These are phyloP conservation scores for Vaccinium vitisidaea DNA, from an alignment of 148 eudicot species.

Conservation along the genomic window DNA sequence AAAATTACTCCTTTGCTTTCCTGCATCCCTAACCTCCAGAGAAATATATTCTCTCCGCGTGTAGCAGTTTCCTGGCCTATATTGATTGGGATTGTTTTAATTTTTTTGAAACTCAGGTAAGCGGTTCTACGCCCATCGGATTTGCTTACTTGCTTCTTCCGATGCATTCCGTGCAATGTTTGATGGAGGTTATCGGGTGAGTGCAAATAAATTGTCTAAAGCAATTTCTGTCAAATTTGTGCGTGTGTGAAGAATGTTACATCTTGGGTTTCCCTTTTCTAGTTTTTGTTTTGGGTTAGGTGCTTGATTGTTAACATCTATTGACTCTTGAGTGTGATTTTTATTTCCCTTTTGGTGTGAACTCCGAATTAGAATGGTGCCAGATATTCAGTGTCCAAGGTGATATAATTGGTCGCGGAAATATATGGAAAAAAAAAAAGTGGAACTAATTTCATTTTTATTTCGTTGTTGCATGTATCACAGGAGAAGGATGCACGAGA, in stretches of 20 bases:
- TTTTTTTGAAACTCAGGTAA: constrained; percentile 44
- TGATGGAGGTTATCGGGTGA: constrained; percentile 95
- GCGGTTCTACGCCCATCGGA: constrained; percentile 90
- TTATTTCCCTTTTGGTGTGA: background rate
- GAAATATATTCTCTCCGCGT: background rate
- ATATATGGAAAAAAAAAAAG: background rate
- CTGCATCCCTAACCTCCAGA: background rate
- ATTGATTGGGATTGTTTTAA: background rate
- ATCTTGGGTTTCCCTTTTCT: background rate
- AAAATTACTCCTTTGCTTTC: background rate
- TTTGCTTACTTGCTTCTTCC: constrained; percentile 92
- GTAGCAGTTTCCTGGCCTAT: background rate
- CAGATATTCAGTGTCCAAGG: background rate
- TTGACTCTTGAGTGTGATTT: background rate
- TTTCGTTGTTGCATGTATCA: constrained; percentile 6
- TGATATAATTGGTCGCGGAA: background rate
- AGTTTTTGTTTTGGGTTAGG: background rate
- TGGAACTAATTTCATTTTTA: background rate
- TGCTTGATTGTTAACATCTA: background rate
- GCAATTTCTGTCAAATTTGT: background rate
- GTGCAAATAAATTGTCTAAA: constrained; percentile 18
- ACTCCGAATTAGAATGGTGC: background rate
- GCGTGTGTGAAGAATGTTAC: background rate
- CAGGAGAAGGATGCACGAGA: constrained; percentile 93
- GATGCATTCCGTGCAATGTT: constrained; percentile 99